Percentiles rank a stretch among this genome's conserved stretches.
Conservation (phyloP, 106 monocot genomes). For the Cymbidium sinense region DNA sequence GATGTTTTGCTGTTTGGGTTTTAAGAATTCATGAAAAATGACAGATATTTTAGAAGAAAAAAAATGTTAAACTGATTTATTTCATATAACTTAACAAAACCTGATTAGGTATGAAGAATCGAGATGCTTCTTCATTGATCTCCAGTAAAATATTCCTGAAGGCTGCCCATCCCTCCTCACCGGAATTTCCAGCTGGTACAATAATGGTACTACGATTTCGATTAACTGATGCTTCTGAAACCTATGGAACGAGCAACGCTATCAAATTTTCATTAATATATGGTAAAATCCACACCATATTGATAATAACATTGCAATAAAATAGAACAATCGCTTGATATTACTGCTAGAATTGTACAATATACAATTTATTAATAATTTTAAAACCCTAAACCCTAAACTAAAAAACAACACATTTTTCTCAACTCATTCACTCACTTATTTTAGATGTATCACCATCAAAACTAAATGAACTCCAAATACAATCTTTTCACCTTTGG, state of each 20-base stretch:
- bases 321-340: neutral
- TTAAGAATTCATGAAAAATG: neutral
- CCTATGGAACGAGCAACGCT: constrained; percentile 18
- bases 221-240: constrained; percentile 76
- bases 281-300: neutral
- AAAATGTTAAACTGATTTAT: neutral
- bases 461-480: neutral
- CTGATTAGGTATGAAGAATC: constrained; percentile 49
- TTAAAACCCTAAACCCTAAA: neutral
- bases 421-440: neutral
- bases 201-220: constrained; percentile 85
- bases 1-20: constrained; percentile 32
- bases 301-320: neutral
- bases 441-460: neutral
- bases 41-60: neutral
- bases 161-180: constrained; percentile 74
- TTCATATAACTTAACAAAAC: constrained; percentile 20
- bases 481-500: no score
- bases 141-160: constrained; percentile 79
- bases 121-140: constrained; percentile 69
- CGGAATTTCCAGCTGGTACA: constrained; percentile 73
- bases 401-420: neutral
- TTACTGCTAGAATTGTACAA: neutral
- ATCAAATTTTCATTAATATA: constrained; percentile 1
- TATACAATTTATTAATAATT: neutral